Evolutionary conservation across 768 basidiomycete genomes (phyloP), one percentile per base, ranked within the genome.

Genomic region (Mycena vulgaris): DNA sequence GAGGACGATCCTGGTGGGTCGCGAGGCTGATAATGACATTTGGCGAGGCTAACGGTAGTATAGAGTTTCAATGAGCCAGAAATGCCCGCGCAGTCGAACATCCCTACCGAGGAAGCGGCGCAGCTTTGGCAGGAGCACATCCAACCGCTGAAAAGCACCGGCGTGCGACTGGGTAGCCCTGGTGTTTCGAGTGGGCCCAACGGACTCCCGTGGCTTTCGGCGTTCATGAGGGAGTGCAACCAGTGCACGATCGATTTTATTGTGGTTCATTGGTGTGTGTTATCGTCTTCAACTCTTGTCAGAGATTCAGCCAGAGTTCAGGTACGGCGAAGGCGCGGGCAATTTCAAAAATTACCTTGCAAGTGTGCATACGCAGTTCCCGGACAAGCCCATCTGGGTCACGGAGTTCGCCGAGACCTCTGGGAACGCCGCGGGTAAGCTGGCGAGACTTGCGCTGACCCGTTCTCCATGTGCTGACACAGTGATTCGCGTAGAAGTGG

Each of bases 191-290:
- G 51, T 30, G 68, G 30, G 5, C 74, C 72, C 11, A 56, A 48
- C 21, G 76, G 77, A 10, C 57, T 68, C 27, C 57, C 66, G 19
- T 77, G 76, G 75, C 66, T 77, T 9, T 13, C 59, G 27, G 55
- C 56, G 31, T 78, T 78, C 64, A 39, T 77, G 14, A 45, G 61
- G 19, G 66, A 57, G 28, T 77, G 75, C 61, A 65, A 40, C 33
- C 66, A 59, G 17, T 76, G 75, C 66, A 71, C 69, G 3, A 57
- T 76, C 33, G 75, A 75, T 52, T 74, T 76, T 45, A 49, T 76
- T 30, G 64, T 68, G n/a, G 48, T 76, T 23, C 75, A 92, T 74
- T 85, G 77, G 72, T 92, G 23, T n/a, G 39, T 23, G 8, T 48
- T 48, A n/a, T n/a, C 6, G 8, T 2, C 25, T 25, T 25, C 47